A percentile compares a stretch with the other conserved stretches of the same genome.
These are phyloP conservation scores for Malassezia cuniculi DNA, from an alignment of 1,284 basidiomycete species.

Conservation along the genomic window DNA sequence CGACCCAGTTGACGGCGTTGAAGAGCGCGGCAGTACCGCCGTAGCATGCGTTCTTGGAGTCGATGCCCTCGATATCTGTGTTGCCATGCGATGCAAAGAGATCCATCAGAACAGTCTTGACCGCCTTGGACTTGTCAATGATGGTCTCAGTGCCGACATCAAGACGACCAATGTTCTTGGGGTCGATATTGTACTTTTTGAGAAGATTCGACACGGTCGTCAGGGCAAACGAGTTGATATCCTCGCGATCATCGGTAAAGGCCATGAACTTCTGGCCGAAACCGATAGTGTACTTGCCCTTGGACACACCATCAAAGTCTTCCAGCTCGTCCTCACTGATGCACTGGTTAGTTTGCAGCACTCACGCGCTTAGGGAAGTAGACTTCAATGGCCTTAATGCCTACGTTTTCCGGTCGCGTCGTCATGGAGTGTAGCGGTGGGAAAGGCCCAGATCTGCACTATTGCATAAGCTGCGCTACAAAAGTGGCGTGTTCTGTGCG, in stretches of 20 bases:
- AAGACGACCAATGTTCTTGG: slow-evolving; percentile 85
- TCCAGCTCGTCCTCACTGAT: slow-evolving; percentile 51
- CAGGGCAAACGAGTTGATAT: slow-evolving; percentile 94
- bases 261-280: slow-evolving; percentile 97
- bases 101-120: slow-evolving; percentile 97
- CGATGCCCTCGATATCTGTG: slow-evolving; percentile 94
- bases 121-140: slow-evolving; percentile 99
- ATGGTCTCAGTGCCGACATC: slow-evolving; percentile 98
- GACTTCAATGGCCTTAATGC: slow-evolving; percentile 79
- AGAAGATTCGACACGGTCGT: slow-evolving; percentile 63
- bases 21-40: slow-evolving; percentile 94
- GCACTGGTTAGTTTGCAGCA: slow-evolving; percentile 28
- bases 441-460: no score
- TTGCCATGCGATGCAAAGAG: slow-evolving; percentile 84
- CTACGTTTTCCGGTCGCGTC: slow-evolving; percentile 70
- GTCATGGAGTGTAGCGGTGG: no score
- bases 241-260: slow-evolving; percentile 83
- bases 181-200: slow-evolving; percentile 90
- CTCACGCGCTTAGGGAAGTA: slow-evolving; percentile 81
- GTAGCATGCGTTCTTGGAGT: slow-evolving; percentile 99
- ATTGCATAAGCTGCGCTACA: no score
- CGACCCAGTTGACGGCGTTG: slow-evolving; percentile 86
- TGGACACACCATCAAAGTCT: slow-evolving; percentile 82
- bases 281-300: slow-evolving; percentile 98
- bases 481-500: no score